These are phyloP conservation scores for Albizia julibrissin DNA, from an alignment of 306 rosid species.

Conservation along the genomic window DNA sequence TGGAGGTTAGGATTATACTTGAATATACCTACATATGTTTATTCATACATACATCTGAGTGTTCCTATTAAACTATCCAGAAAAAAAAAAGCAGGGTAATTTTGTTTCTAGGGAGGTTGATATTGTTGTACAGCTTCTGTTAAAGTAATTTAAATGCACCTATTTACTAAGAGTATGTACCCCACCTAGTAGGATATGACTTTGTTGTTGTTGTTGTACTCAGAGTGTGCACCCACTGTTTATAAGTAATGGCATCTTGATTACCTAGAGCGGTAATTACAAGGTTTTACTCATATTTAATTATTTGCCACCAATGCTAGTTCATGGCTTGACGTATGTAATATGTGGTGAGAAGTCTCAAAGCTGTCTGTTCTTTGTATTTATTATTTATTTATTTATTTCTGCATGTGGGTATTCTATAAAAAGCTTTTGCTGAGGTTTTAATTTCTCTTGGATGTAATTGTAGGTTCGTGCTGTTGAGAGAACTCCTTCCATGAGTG, in stretches of 20 bases:
- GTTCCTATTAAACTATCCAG: neutral
- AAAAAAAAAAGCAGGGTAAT: neutral
- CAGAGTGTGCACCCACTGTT: neutral
- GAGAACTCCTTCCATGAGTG: constrained; percentile 99
- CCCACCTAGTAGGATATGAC: too few species aligned
- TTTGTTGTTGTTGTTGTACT: too few species aligned
- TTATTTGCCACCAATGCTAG: neutral
- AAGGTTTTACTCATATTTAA: constrained; percentile 6
- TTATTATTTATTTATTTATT: constrained; percentile 30
- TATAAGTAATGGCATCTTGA: constrained; percentile 9
- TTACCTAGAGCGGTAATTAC: constrained; percentile 18
- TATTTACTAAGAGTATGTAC: neutral
- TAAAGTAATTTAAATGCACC: neutral
- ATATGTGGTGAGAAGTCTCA: constrained; percentile 13
- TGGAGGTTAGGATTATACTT: constrained; percentile 71
- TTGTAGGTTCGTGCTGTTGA: constrained; percentile 91
- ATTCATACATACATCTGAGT: neutral
- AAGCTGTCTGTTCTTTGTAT: constrained; percentile 16
- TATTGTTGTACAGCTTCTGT: neutral
- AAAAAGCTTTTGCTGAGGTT: constrained; percentile 26
- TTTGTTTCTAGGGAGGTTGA: constrained; percentile 24
- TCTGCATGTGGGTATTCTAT: constrained; percentile 12
- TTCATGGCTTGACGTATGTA: neutral
- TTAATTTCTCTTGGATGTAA: constrained; percentile 39
- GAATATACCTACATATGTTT: neutral